Conservation (phyloP, 2,329 filamentous ascomycete genomes). For the Penicillium sp. region DNA sequence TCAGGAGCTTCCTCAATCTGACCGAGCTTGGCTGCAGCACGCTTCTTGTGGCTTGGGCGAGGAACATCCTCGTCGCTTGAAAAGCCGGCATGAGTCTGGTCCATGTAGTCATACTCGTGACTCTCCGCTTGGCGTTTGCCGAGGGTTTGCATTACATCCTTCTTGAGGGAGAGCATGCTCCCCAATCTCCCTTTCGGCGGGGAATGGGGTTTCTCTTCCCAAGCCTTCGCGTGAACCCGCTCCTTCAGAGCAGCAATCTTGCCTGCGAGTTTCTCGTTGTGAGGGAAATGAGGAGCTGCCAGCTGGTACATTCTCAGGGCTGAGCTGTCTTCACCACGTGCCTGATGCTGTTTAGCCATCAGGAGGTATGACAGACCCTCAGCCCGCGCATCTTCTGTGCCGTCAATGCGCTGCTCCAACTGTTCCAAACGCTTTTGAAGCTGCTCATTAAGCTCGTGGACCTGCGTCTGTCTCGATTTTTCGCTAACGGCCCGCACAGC, state of each 20-base stretch:
- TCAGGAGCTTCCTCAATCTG: conserved; percentile 19
- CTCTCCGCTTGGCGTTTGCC: conserved; percentile 33
- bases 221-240: conserved; percentile 42
- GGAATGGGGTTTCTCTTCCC: conserved; percentile 19
- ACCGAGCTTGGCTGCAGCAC: conserved; percentile 25
- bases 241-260: conserved; percentile 59
- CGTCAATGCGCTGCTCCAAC: conserved; percentile 81
- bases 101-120: conserved; percentile 36
- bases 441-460: conserved; percentile 66
- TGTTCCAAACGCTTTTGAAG: conserved; percentile 79
- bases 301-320: conserved; percentile 84
- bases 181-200: conserved; percentile 28
- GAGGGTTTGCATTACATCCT: conserved; percentile 25
- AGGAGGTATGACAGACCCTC: conserved; percentile 82
- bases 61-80: conserved; percentile 35
- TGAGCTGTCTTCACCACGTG: conserved; percentile 72
- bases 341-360: conserved; percentile 90
- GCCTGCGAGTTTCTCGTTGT: conserved; percentile 69
- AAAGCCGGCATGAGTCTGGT: conserved; percentile 22
- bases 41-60: conserved; percentile 31
- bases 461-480: conserved; percentile 45
- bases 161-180: conserved; percentile 38
- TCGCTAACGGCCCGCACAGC: conserved; percentile 69
- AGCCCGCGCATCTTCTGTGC: conserved; percentile 70
- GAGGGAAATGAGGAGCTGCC: conserved; percentile 81